Evolutionary conservation across 1,284 basidiomycete species (phyloP).

Genomic region (Termitomyces sp.): DNA sequence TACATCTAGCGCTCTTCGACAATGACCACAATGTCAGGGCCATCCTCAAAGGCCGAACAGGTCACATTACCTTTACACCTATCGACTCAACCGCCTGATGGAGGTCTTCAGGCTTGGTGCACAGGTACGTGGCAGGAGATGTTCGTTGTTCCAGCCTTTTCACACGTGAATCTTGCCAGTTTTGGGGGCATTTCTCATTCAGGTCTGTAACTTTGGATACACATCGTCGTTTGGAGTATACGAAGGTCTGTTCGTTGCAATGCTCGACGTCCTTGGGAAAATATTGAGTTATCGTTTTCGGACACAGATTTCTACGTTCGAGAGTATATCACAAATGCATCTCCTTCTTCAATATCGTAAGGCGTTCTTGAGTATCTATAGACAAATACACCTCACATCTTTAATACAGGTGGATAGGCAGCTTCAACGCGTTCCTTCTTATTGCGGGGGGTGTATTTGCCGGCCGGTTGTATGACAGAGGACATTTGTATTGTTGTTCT

Average conservation of each 20-base stretch:
- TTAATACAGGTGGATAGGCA: slow-evolving; percentile 13
- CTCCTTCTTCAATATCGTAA: slow-evolving; percentile 15
- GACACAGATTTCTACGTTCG: slow-evolving; percentile 14
- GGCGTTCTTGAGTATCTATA: neutral
- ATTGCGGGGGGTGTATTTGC: slow-evolving; percentile 10
- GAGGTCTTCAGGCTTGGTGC: too few relatives aligned
- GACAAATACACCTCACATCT: neutral
- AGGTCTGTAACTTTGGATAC: slow-evolving; percentile 11
- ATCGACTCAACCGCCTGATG: too few relatives aligned
- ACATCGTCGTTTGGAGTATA: slow-evolving; percentile 11
- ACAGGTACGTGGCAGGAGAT: too few relatives aligned
- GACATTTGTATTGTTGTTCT: slow-evolving; percentile 14
- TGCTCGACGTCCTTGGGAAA: too few relatives aligned
- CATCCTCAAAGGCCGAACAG: too few relatives aligned
- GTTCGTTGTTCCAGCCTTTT: too few relatives aligned
- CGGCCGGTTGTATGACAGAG: slow-evolving; percentile 16
- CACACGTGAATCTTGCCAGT: too few relatives aligned
- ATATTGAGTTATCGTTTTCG: too few relatives aligned
- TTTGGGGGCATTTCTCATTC: slow-evolving; percentile 4
- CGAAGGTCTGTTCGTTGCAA: slow-evolving; percentile 5
- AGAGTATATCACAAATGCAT: slow-evolving; percentile 12
- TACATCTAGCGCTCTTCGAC: too few relatives aligned
- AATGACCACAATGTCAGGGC: too few relatives aligned
- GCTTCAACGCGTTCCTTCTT: slow-evolving; percentile 12
- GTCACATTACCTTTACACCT: too few relatives aligned